A percentile compares a stretch with the other conserved stretches of the same genome.
phyloP scores from a whole-genome alignment of 2,329 filamentous ascomycete species.

The Fusarium solani-melongenae region DNA sequence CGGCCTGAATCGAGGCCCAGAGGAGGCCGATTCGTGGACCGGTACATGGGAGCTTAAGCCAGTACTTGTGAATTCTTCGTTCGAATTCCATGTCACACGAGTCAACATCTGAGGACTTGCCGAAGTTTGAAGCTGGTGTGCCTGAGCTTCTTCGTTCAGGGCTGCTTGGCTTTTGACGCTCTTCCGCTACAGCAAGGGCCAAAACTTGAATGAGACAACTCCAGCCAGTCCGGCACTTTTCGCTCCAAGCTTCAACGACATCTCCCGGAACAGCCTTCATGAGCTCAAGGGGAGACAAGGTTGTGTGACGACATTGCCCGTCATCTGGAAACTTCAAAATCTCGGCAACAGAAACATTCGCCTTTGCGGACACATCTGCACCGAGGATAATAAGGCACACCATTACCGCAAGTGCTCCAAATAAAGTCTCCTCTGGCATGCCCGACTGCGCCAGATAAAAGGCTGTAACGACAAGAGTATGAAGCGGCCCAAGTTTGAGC shows the following conservation, averaged over 20 bases:
- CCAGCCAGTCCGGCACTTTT: constrained; percentile 6
- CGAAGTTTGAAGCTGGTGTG: not conserved
- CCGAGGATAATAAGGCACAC: constrained; percentile 3
- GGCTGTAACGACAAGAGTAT: constrained; percentile 1
- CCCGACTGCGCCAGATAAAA: constrained; percentile 16
- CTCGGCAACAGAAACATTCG: constrained; percentile 8
- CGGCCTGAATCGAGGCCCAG: constrained; percentile 23
- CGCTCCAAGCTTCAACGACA: constrained; percentile 2
- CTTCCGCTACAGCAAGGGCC: not conserved
- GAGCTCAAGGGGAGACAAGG: not conserved
- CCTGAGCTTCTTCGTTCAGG: too few relatives aligned
- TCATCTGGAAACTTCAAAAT: not conserved
- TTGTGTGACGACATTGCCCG: not conserved
- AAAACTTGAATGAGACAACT: not conserved
- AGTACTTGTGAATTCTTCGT: not conserved
- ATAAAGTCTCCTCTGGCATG: constrained; percentile 21
- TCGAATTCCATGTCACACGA: not conserved
- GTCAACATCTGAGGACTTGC: not conserved
- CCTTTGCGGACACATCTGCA: not conserved
- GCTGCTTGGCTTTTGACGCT: not conserved
- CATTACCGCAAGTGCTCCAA: constrained; percentile 15
- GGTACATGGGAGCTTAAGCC: not conserved
- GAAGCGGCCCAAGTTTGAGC: constrained; percentile 11
- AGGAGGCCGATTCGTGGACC: constrained; percentile 1
- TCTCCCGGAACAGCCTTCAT: not conserved